Evolutionary conservation across 805 yeast genomes (phyloP).

Genomic region (Komagataella mondaviorum): DNA sequence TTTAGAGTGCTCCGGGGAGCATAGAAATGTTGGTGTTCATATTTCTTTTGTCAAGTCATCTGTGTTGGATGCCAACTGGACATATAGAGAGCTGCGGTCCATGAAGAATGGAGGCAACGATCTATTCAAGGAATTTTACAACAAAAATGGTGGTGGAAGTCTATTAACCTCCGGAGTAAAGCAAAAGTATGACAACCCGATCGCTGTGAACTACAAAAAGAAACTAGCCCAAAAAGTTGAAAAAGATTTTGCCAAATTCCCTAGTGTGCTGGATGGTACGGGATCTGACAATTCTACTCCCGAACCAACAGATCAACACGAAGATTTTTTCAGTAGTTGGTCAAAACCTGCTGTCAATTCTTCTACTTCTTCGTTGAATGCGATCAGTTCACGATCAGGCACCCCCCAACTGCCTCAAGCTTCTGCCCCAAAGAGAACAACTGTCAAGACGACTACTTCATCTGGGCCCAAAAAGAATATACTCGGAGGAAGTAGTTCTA

Average conservation of each 20-base stretch:
- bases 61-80: slow-evolving; percentile 82
- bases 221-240: slow-evolving; percentile 59
- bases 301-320: slow-evolving; percentile 30
- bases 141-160: slow-evolving; percentile 76
- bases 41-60: slow-evolving; percentile 90
- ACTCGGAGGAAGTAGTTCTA: slow-evolving; percentile 17
- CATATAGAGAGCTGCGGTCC: slow-evolving; percentile 75
- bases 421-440: slow-evolving; percentile 12
- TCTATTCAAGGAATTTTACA: slow-evolving; percentile 68
- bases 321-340: slow-evolving; percentile 89
- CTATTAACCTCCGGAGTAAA: slow-evolving; percentile 53
- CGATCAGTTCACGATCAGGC: slow-evolving; percentile 11
- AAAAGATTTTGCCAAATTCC: slow-evolving; percentile 55
- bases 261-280: slow-evolving; percentile 61
- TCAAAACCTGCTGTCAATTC: slow-evolving; percentile 52
- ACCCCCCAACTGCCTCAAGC: slow-evolving; percentile 17
- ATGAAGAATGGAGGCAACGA: slow-evolving; percentile 93
- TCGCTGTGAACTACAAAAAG: slow-evolving; percentile 71
- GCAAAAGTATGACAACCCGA: slow-evolving; percentile 66
- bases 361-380: slow-evolving; percentile 29
- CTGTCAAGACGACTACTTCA: slow-evolving; percentile 12
- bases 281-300: slow-evolving; percentile 18
- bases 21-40: slow-evolving; percentile 92
- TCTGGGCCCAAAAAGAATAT: slow-evolving; percentile 20
- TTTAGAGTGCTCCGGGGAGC: slow-evolving; percentile 90